phyloP scores from a whole-genome alignment of 176 grass and related monocot genomes.

The Tillandsia leiboldiana region DNA sequence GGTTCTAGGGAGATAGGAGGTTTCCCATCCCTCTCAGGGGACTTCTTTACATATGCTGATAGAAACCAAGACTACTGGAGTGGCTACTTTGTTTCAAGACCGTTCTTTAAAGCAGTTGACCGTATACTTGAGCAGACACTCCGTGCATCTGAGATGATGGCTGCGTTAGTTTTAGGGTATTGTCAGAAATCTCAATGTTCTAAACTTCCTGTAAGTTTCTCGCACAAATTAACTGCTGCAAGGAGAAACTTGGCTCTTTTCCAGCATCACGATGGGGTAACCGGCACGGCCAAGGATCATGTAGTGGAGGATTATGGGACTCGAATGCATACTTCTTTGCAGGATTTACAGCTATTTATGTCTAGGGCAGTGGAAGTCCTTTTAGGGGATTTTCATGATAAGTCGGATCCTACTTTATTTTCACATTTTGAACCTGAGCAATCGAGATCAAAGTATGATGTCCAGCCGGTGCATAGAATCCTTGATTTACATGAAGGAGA shows the following conservation, averaged over 20 bases:
- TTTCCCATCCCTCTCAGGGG: conserved; percentile 93
- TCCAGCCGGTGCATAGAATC: conserved; percentile 66
- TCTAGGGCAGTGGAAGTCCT: conserved; percentile 33
- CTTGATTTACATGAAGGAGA: conserved; percentile 43
- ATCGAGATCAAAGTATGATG: conserved; percentile 80
- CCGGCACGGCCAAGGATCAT: conserved; percentile 94
- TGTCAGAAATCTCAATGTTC: conserved; percentile 79
- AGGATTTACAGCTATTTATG: conserved; percentile 89
- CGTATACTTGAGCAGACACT: conserved; percentile 85
- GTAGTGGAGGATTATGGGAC: conserved; percentile 84
- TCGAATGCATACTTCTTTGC: conserved; percentile 91
- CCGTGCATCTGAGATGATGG: conserved; percentile 76
- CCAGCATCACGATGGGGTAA: conserved; percentile 98
- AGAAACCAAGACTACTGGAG: conserved; percentile 97
- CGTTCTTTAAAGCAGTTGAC: conserved; percentile 96
- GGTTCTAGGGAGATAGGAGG: conserved; percentile 72
- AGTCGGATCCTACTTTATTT: conserved; percentile 63
- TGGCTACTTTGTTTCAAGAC: conserved; percentile 95
- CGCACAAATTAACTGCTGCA: conserved; percentile 92
- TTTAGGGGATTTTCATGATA: conserved; percentile 46
- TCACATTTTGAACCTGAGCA: conserved; percentile 73
- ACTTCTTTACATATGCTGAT: conserved; percentile 98
- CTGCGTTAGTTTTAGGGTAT: conserved; percentile 84
- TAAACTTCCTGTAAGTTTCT: conserved; percentile 62
- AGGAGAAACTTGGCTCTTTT: conserved; percentile 97